Evolutionary conservation across 1,284 basidiomycete genomes (phyloP).

Genomic region (Kwoniella shivajii): DNA sequence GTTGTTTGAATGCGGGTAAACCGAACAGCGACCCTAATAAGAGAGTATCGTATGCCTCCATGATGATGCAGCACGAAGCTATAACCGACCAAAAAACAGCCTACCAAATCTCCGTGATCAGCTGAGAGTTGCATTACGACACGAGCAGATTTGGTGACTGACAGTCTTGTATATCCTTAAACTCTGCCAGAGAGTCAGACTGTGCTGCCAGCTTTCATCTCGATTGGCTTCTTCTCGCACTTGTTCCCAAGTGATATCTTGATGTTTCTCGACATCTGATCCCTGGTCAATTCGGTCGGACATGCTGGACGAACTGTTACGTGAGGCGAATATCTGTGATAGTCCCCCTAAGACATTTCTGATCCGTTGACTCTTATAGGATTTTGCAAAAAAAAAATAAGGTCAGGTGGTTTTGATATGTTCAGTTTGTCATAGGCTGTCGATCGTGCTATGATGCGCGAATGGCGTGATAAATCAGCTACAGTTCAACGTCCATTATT

Average conservation of each 20-base stretch:
- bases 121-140: neutral
- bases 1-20: constrained; percentile 40
- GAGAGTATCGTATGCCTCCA: constrained; percentile 52
- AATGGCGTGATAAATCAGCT: neutral
- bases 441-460: neutral
- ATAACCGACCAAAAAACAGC: constrained; percentile 53
- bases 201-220: constrained; percentile 16
- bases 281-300: constrained; percentile 1
- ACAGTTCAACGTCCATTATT: no score
- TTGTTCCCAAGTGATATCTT: constrained; percentile 11
- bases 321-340: no score
- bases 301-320: neutral
- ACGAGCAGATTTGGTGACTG: neutral
- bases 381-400: no score
- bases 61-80: constrained; percentile 53
- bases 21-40: constrained; percentile 43
- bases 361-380: no score
- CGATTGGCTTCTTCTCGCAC: constrained; percentile 13
- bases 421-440: constrained; percentile 1
- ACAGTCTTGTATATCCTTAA: constrained; percentile 14
- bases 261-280: neutral
- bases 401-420: neutral
- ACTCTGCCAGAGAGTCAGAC: constrained; percentile 8
- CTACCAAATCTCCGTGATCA: constrained; percentile 11
- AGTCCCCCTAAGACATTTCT: no score